Percentiles rank a stretch among this genome's conserved stretches.
Conservation (phyloP, 2,329 filamentous ascomycete species). For the Fusarium vanettenii region DNA sequence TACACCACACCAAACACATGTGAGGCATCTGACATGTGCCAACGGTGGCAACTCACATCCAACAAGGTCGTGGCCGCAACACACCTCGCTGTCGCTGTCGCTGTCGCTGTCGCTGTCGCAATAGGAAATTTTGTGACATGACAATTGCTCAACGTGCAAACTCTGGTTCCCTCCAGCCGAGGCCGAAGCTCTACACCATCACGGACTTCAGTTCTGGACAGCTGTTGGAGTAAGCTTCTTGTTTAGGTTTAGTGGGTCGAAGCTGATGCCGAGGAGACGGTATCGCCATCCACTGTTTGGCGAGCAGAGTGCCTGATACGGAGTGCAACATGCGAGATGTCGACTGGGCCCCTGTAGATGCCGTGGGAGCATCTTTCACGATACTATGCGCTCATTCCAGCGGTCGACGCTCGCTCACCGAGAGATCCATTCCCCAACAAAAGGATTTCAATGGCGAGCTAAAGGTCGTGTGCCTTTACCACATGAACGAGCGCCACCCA, state of each 20-base stretch:
- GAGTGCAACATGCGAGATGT: background rate
- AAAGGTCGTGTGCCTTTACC: slow-evolving; percentile 4
- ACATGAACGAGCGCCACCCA: slow-evolving; percentile 6
- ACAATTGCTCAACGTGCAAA: background rate
- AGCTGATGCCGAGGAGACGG: slow-evolving; percentile 2
- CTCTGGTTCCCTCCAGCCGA: slow-evolving; percentile 9
- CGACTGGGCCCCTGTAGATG: background rate
- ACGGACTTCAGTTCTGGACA: background rate
- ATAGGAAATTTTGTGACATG: slow-evolving; percentile 2
- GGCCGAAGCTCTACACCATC: slow-evolving; percentile 3
- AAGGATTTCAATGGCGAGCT: background rate
- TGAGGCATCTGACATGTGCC: slow-evolving; percentile 9
- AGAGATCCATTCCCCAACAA: slow-evolving; percentile 3
- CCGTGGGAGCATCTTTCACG: background rate
- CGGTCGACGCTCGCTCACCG: background rate
- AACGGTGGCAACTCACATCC: slow-evolving; percentile 10
- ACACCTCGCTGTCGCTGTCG: background rate
- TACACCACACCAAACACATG: slow-evolving; percentile 7
- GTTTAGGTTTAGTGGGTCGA: slow-evolving; percentile 8
- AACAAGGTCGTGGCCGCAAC: background rate
- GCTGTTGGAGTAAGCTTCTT: slow-evolving; percentile 12
- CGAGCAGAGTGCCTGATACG: background rate
- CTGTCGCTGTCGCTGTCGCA: background rate
- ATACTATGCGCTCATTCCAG: background rate
- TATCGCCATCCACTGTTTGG: background rate